Conservation (phyloP, 2,329 filamentous ascomycete species). For the Chrysosporium queenslandicum region DNA sequence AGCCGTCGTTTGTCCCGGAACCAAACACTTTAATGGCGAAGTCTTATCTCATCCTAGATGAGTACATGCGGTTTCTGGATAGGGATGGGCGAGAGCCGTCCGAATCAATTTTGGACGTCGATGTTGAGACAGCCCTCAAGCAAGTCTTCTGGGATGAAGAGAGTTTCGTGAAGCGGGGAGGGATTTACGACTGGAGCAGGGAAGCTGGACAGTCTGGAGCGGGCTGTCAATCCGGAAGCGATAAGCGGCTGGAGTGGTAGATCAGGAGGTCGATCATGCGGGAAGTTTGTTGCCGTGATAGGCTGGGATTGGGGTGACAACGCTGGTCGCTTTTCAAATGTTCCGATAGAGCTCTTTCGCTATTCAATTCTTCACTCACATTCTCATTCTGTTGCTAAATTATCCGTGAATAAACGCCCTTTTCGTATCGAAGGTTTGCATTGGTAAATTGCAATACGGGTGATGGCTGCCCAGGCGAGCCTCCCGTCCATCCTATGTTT, state of each 20-base stretch:
- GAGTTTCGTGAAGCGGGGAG: slow-evolving; percentile 38
- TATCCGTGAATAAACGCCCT: background rate
- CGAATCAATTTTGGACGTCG: slow-evolving; percentile 38
- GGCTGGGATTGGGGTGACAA: background rate
- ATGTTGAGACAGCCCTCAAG: slow-evolving; percentile 38
- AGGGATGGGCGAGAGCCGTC: slow-evolving; percentile 31
- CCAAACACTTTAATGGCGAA: slow-evolving; percentile 43
- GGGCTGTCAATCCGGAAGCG: background rate
- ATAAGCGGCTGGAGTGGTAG: slow-evolving; percentile 3
- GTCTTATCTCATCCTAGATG: slow-evolving; percentile 45
- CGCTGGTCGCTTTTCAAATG: background rate
- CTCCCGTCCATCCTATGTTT: too few relatives aligned
- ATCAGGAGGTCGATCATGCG: background rate
- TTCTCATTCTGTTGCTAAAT: background rate
- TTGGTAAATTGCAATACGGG: too few relatives aligned
- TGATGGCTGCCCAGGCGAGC: too few relatives aligned
- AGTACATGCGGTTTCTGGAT: slow-evolving; percentile 44
- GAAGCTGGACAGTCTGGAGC: background rate
- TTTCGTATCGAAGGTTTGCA: background rate
- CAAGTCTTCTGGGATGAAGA: slow-evolving; percentile 41
- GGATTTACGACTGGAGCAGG: slow-evolving; percentile 41
- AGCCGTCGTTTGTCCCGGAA: slow-evolving; percentile 41
- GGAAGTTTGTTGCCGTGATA: background rate
- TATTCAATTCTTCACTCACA: background rate
- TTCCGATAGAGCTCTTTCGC: background rate